These are phyloP conservation scores for Ascochyta lentis DNA, from an alignment of 2,329 filamentous ascomycete genomes.

Conservation along the genomic window DNA sequence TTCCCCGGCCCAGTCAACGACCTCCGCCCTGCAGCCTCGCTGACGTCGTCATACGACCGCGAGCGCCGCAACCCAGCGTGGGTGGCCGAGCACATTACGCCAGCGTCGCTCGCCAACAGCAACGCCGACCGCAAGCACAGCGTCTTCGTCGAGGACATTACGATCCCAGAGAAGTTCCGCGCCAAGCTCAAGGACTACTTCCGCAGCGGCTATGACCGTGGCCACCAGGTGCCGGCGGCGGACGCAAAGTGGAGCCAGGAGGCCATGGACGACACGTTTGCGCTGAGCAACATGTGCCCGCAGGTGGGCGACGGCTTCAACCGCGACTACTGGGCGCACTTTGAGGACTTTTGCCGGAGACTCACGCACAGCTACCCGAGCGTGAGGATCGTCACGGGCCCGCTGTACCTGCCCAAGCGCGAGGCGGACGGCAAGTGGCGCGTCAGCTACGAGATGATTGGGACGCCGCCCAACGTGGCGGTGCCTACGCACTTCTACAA, in stretches of 20 bases:
- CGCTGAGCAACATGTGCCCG: conserved; percentile 94
- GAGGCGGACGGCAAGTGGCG: conserved; percentile 95
- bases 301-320: conserved; percentile 99
- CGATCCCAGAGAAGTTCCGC: conserved; percentile 84
- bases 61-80: conserved; percentile 89
- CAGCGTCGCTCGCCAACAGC: conserved; percentile 75
- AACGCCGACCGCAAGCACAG: conserved; percentile 86
- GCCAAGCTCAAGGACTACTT: conserved; percentile 93
- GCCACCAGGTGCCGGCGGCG: conserved; percentile 95
- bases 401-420: conserved; percentile 86
- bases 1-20: conserved; percentile 92
- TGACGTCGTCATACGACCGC: conserved; percentile 90
- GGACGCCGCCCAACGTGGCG: conserved; percentile 88
- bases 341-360: conserved; percentile 93
- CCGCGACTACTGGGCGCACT: conserved; percentile 98
- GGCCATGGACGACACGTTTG: conserved; percentile 96
- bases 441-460: conserved; percentile 94
- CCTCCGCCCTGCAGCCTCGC: conserved; percentile 74
- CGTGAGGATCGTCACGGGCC: conserved; percentile 91
- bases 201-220: conserved; percentile 91
- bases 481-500: conserved; percentile 99
- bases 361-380: conserved; percentile 81
- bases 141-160: conserved; percentile 79
- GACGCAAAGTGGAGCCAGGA: conserved; percentile 94
- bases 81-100: conserved; percentile 94